phyloP scores from a whole-genome alignment of 176 grass and related monocot genomes.

The Musa beccarii region DNA sequence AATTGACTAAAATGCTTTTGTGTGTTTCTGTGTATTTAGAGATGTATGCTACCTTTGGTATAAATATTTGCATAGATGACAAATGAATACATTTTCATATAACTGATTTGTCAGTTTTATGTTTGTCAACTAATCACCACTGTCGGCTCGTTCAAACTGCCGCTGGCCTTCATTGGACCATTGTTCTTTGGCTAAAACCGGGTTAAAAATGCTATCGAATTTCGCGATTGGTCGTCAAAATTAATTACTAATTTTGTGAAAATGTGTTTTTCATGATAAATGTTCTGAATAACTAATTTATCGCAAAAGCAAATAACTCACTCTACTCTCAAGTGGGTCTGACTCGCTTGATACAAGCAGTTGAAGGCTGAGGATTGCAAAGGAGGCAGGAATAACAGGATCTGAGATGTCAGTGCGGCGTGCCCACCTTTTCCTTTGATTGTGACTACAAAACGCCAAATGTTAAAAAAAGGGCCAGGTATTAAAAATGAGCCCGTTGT shows the following conservation, averaged over 20 bases:
- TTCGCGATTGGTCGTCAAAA: background rate
- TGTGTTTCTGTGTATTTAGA: background rate
- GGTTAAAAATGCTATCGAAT: background rate
- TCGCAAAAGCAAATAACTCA: conserved; percentile 12
- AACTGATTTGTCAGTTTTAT: background rate
- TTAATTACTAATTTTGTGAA: background rate
- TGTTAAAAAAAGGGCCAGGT: conserved; percentile 44
- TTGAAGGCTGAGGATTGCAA: conserved; percentile 49
- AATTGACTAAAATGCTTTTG: background rate
- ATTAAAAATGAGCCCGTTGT: conserved; percentile 41
- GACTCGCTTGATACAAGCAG: conserved; percentile 51
- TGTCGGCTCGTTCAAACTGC: no score
- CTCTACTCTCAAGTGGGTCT: conserved; percentile 50
- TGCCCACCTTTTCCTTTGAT: conserved; percentile 70
- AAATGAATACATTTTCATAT: no score
- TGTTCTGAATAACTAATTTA: background rate
- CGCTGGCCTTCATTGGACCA: no score
- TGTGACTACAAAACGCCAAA: conserved; percentile 42
- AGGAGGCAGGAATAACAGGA: conserved; percentile 35
- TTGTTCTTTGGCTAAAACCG: no score
- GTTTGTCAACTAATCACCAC: background rate
- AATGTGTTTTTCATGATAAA: no score
- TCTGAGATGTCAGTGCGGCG: conserved; percentile 46
- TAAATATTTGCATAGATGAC: no score
- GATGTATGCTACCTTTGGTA: no score